phyloP scores from a whole-genome alignment of 2,329 filamentous ascomycete genomes.

The Penicillium thymicola region DNA sequence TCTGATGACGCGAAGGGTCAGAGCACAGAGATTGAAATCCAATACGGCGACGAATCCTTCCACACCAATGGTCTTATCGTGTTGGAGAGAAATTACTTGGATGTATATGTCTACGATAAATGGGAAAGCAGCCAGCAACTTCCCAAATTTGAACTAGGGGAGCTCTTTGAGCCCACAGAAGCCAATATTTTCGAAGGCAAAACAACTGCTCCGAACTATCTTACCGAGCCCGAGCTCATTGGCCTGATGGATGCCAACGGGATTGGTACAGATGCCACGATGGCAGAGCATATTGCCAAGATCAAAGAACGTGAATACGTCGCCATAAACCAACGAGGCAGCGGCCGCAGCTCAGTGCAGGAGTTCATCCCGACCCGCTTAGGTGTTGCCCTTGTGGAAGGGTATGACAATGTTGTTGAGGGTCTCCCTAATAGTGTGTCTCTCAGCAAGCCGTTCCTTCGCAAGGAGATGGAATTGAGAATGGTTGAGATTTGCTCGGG shows the following conservation, averaged over 20 bases:
- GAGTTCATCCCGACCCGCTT: slow-evolving; percentile 92
- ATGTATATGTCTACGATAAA: slow-evolving; percentile 93
- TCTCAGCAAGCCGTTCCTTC: slow-evolving; percentile 89
- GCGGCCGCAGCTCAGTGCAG: slow-evolving; percentile 55
- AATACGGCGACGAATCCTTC: slow-evolving; percentile 81
- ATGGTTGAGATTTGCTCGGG: slow-evolving; percentile 98
- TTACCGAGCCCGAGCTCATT: slow-evolving; percentile 94
- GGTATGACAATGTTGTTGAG: slow-evolving; percentile 90
- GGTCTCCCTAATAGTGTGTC: slow-evolving; percentile 65
- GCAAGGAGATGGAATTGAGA: slow-evolving; percentile 95
- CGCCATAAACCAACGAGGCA: slow-evolving; percentile 57
- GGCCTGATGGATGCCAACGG: slow-evolving; percentile 97
- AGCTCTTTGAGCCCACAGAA: slow-evolving; percentile 82
- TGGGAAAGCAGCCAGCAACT: slow-evolving; percentile 87
- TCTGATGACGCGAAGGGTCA: slow-evolving; percentile 89
- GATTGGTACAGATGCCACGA: slow-evolving; percentile 96
- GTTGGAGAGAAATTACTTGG: slow-evolving; percentile 84
- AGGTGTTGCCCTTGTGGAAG: slow-evolving; percentile 86
- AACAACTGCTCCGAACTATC: slow-evolving; percentile 76
- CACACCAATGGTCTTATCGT: slow-evolving; percentile 80
- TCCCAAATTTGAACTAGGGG: slow-evolving; percentile 73
- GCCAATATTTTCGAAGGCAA: slow-evolving; percentile 89
- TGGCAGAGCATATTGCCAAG: slow-evolving; percentile 97
- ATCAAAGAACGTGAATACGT: slow-evolving; percentile 90
- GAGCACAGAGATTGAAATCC: slow-evolving; percentile 77